Conservation (phyloP, 2,329 filamentous ascomycete species). For the Lasiodiplodia sp. region DNA sequence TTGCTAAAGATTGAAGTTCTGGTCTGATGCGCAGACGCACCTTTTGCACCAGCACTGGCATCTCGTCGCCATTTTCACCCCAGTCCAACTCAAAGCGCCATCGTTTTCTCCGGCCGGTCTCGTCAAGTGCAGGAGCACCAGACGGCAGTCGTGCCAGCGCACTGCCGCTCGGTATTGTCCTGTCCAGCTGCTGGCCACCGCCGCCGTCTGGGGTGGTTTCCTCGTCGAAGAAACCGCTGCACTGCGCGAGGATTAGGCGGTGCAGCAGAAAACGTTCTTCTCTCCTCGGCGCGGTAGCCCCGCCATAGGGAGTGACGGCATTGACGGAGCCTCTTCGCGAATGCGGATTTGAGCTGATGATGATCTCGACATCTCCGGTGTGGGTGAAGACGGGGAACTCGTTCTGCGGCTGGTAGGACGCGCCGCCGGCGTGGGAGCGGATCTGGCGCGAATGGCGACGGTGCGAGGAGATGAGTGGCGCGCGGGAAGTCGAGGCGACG, state of each 20-base stretch:
- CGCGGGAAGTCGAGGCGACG: constrained; percentile 65
- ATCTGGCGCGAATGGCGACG: constrained; percentile 75
- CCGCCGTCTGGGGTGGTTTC: constrained; percentile 84
- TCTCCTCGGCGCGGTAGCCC: constrained; percentile 62
- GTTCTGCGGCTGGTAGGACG: constrained; percentile 75
- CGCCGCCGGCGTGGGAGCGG: constrained; percentile 79
- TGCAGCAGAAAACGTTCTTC: constrained; percentile 89
- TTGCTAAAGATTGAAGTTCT: constrained; percentile 23
- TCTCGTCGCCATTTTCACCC: constrained; percentile 73
- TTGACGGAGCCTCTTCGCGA: constrained; percentile 38
- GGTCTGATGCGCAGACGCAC: constrained; percentile 49
- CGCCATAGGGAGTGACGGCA: constrained; percentile 12
- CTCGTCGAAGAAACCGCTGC: constrained; percentile 92
- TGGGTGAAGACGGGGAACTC: constrained; percentile 92
- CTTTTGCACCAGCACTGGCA: constrained; percentile 88
- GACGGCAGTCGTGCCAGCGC: constrained; percentile 52
- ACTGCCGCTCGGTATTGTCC: constrained; percentile 36
- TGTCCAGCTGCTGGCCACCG: constrained; percentile 43
- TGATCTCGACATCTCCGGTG: constrained; percentile 91
- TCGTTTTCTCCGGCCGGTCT: constrained; percentile 57
- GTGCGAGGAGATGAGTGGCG: constrained; percentile 49
- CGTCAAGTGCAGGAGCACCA: constrained; percentile 40
- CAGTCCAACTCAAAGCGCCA: constrained; percentile 92
- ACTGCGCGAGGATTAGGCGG: constrained; percentile 84
- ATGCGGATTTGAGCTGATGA: constrained; percentile 57